Conservation (phyloP, 257 asterid species). For the Nicotiana tabacum region DNA sequence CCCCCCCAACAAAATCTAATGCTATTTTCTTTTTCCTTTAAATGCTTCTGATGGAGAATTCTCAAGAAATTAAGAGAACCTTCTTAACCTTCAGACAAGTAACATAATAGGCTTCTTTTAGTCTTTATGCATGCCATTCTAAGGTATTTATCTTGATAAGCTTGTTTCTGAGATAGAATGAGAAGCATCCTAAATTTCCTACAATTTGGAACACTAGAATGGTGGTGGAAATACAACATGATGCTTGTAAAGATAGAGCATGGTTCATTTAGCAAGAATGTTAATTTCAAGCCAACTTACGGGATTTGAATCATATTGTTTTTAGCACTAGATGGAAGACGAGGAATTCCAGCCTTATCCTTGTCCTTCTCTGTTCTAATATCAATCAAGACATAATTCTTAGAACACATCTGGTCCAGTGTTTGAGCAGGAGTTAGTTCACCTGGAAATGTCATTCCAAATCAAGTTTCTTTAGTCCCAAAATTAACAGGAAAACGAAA, state of each 20-base stretch:
- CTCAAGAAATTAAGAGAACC: too few relatives aligned
- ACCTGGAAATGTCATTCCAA: slow-evolving; percentile 39
- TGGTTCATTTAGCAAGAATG: neutral
- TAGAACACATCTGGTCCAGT: slow-evolving; percentile 71
- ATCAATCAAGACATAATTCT: slow-evolving; percentile 77
- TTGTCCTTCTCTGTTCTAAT: slow-evolving; percentile 94
- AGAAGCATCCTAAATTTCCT: too few relatives aligned
- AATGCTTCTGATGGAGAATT: too few relatives aligned
- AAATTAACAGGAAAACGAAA: neutral
- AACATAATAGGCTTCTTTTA: neutral
- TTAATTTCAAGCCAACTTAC: slow-evolving; percentile 39
- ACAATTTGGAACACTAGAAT: neutral
- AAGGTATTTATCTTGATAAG: neutral
- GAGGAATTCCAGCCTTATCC: slow-evolving; percentile 80
- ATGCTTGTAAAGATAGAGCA: neutral
- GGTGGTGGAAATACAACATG: neutral
- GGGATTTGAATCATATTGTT: slow-evolving; percentile 69
- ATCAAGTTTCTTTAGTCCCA: neutral
- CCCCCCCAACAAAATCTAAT: too few relatives aligned
- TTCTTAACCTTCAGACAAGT: too few relatives aligned
- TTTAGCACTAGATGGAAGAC: slow-evolving; percentile 77
- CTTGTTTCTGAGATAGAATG: neutral
- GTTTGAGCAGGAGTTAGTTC: slow-evolving; percentile 81
- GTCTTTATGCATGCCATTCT: neutral
- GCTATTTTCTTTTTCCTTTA: too few relatives aligned